Evolutionary conservation across 2,329 filamentous ascomycete species (phyloP).

Genomic region (Pyrenophora graminea): DNA sequence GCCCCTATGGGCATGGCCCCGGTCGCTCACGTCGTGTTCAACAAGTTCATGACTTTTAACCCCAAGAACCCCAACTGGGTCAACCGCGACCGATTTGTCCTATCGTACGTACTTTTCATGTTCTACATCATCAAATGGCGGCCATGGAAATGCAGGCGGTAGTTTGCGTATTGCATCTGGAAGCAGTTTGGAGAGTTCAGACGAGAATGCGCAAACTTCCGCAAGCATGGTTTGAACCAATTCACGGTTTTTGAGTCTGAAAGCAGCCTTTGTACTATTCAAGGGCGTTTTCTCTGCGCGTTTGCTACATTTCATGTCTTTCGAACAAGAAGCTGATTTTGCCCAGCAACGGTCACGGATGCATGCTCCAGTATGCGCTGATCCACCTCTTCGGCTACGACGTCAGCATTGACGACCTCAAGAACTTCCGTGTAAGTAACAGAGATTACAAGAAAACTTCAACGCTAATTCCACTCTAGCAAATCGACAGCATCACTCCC

Average conservation of each 20-base stretch:
- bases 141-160: background rate
- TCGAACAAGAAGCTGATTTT: background rate
- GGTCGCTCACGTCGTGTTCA: slow-evolving; percentile 93
- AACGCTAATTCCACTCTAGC: slow-evolving; percentile 46
- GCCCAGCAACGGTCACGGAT: slow-evolving; percentile 90
- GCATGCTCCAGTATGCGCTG: slow-evolving; percentile 99
- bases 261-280: background rate
- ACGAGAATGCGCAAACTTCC: slow-evolving; percentile 21
- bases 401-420: slow-evolving; percentile 86
- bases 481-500: slow-evolving; percentile 81
- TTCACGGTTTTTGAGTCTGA: background rate
- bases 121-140: slow-evolving; percentile 1
- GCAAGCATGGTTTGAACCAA: slow-evolving; percentile 1
- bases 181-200: slow-evolving; percentile 1
- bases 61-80: slow-evolving; percentile 97
- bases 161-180: slow-evolving; percentile 2
- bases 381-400: slow-evolving; percentile 95
- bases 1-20: slow-evolving; percentile 98
- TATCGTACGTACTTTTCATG: slow-evolving; percentile 74
- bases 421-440: slow-evolving; percentile 86
- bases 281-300: background rate
- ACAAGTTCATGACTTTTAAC: slow-evolving; percentile 99
- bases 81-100: slow-evolving; percentile 97
- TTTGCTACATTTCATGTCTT: background rate
- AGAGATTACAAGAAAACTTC: slow-evolving; percentile 54